phyloP scores from a whole-genome alignment of 75 land plant genomes.

The Cunninghamia lanceolata region DNA sequence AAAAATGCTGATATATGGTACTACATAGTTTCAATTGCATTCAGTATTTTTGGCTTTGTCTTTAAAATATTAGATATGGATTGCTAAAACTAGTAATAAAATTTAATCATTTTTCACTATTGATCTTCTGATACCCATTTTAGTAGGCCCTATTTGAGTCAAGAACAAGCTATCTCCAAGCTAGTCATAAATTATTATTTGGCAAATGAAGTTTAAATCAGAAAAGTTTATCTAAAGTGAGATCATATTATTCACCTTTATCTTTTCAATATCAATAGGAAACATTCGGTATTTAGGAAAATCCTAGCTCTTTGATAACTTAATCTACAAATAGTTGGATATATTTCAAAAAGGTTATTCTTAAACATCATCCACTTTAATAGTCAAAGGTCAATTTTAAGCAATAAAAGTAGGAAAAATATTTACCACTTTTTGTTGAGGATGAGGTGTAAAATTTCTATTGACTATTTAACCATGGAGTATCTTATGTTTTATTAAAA shows the following conservation, averaged over 20 bases:
- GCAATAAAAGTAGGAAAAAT: no score
- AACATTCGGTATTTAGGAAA: no score
- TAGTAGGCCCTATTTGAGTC: neutral
- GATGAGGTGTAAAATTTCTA: no score
- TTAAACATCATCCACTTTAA: no score
- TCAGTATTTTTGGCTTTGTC: neutral
- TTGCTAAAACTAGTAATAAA: neutral
- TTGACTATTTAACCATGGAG: neutral
- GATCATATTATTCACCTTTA: neutral
- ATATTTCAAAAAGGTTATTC: no score
- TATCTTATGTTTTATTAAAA: neutral
- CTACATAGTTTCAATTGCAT: neutral
- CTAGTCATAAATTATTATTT: neutral
- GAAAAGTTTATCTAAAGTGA: neutral
- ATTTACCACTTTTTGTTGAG: no score
- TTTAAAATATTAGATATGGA: neutral
- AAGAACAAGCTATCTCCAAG: neutral
- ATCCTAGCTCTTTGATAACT: neutral
- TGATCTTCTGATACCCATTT: neutral
- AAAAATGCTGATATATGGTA: slow-evolving; percentile 60
- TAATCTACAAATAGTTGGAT: neutral
- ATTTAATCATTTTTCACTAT: neutral
- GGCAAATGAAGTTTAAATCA: neutral
- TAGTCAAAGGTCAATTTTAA: no score
- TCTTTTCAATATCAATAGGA: no score